Evolutionary conservation across 2,329 filamentous ascomycete genomes (phyloP).

Genomic region (Pseudogymnoascus sp.): DNA sequence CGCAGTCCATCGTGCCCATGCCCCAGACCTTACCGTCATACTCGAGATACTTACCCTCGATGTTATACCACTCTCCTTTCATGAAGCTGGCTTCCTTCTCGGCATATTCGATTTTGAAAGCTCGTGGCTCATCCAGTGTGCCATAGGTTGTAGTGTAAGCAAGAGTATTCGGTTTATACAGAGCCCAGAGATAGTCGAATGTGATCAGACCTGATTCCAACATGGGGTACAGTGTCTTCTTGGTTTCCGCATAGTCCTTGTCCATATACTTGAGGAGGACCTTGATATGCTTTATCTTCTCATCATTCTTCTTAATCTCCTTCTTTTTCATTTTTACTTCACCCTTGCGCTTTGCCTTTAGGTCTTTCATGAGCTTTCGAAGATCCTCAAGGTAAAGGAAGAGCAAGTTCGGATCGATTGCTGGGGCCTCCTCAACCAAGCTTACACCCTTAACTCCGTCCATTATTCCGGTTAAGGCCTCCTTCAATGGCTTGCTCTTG

Average conservation of each 20-base stretch:
- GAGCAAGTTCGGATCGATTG: conserved; percentile 62
- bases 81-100: conserved; percentile 63
- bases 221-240: conserved; percentile 74
- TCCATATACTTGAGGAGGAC: conserved; percentile 71
- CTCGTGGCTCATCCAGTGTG: conserved; percentile 65
- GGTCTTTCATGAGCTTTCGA: conserved; percentile 52
- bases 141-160: conserved; percentile 73
- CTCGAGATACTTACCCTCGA: conserved; percentile 75
- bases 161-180: conserved; percentile 82
- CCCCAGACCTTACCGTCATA: conserved; percentile 85
- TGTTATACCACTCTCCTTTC: conserved; percentile 66
- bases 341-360: conserved; percentile 46
- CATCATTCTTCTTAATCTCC: conserved; percentile 47
- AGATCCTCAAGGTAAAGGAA: conserved; percentile 73
- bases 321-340: conserved; percentile 53
- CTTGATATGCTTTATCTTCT: conserved; percentile 60
- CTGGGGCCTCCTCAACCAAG: conserved; percentile 71
- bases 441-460: conserved; percentile 71
- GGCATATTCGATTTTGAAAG: conserved; percentile 73
- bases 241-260: conserved; percentile 69
- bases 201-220: conserved; percentile 77
- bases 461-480: conserved; percentile 64
- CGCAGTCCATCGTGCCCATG: conserved; percentile 60
- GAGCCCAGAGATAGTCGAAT: conserved; percentile 79
- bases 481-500: conserved; percentile 71